Evolutionary conservation across 2,329 filamentous ascomycete species (phyloP).

Genomic region (Cladosporium sp.): DNA sequence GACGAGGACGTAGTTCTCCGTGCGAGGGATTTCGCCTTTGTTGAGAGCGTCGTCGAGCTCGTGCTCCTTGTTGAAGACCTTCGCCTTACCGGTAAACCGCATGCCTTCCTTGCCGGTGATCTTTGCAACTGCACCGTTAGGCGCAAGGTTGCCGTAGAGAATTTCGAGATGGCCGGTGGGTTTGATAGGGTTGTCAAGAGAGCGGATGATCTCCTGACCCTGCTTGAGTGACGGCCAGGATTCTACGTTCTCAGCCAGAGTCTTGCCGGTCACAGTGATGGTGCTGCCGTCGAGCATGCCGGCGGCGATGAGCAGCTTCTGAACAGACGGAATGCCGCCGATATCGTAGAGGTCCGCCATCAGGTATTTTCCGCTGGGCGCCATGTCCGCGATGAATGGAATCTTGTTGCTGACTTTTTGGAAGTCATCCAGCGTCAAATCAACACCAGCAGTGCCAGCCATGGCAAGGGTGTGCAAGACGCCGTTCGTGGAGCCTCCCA

Average conservation of each 20-base stretch:
- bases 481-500: constrained; percentile 87
- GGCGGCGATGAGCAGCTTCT: constrained; percentile 76
- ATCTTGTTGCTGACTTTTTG: constrained; percentile 76
- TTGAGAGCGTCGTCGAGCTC: constrained; percentile 71
- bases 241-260: constrained; percentile 74
- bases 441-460: constrained; percentile 76
- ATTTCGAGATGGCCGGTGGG: constrained; percentile 81
- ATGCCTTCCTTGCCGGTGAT: constrained; percentile 95
- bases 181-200: constrained; percentile 80
- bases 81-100: constrained; percentile 71
- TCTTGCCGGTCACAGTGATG: constrained; percentile 78
- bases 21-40: constrained; percentile 62
- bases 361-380: constrained; percentile 76
- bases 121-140: constrained; percentile 86
- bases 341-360: constrained; percentile 86
- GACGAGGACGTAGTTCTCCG: constrained; percentile 80
- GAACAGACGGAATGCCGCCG: constrained; percentile 77
- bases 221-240: constrained; percentile 71
- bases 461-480: constrained; percentile 87
- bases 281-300: constrained; percentile 72
- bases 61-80: constrained; percentile 82
- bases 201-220: constrained; percentile 76
- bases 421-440: constrained; percentile 75
- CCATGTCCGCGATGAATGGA: constrained; percentile 79
- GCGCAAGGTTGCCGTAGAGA: constrained; percentile 79